Percentiles rank a stretch among this genome's conserved stretches.
phyloP scores from a whole-genome alignment of 371 early-diverging fungal genomes.

The Rhizopus arrhizus region DNA sequence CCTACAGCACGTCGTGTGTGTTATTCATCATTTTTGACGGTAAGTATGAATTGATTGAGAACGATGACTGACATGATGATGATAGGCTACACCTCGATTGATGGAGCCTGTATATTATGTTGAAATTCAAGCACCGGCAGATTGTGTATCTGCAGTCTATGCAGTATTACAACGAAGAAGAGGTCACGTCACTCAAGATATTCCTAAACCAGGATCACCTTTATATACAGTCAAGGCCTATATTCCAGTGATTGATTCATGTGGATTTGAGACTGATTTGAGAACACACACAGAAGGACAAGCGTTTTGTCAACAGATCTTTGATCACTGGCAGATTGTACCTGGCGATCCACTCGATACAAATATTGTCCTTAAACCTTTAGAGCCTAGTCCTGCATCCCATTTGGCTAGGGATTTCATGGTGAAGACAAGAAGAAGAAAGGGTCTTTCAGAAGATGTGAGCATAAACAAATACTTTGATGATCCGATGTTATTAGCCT shows the following conservation, averaged over 20 bases:
- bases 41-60: conserved; percentile 25
- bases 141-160: conserved; percentile 94
- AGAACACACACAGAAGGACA: conserved; percentile 95
- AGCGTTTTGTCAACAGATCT: conserved; percentile 94
- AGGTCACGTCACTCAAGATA: conserved; percentile 97
- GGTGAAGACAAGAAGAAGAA: conserved; percentile 96
- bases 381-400: conserved; percentile 86
- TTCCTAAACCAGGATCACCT: conserved; percentile 95
- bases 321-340: conserved; percentile 97
- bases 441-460: conserved; percentile 91
- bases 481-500: conserved; percentile 78
- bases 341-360: conserved; percentile 97
- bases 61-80: no score
- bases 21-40: conserved; percentile 93
- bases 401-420: conserved; percentile 96
- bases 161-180: conserved; percentile 91
- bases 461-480: conserved; percentile 94
- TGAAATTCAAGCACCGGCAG: conserved; percentile 96
- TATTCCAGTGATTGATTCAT: conserved; percentile 94
- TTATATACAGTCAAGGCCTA: conserved; percentile 91
- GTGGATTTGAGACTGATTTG: conserved; percentile 96
- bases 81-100: conserved; percentile 85
- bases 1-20: conserved; percentile 98
- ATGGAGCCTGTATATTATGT: conserved; percentile 97
- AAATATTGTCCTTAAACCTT: conserved; percentile 79